These are phyloP conservation scores for Byssochlamys sp. DNA, from an alignment of 2,329 filamentous ascomycete genomes.

Conservation along the genomic window DNA sequence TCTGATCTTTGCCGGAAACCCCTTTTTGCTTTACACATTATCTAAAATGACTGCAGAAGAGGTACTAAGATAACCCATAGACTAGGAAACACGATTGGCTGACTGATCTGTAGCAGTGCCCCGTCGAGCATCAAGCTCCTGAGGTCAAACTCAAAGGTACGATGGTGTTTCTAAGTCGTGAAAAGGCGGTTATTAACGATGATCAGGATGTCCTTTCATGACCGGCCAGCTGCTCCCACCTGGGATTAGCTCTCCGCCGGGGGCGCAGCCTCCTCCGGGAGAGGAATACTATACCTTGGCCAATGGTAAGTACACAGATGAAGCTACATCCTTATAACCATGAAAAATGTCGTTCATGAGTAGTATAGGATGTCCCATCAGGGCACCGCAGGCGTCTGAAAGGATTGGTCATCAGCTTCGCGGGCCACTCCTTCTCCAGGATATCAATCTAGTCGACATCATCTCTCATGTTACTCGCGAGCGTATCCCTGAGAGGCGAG, in stretches of 20 bases:
- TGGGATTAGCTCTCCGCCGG: not conserved
- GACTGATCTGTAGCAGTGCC: not conserved
- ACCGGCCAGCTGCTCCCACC: not conserved
- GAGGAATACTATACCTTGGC: slow-evolving; percentile 1
- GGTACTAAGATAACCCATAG: not conserved
- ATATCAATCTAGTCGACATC: slow-evolving; percentile 48
- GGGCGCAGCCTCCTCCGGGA: not conserved
- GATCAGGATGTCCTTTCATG: not conserved
- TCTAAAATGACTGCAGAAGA: not conserved
- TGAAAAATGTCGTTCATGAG: too few species aligned
- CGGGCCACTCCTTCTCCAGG: slow-evolving; percentile 39
- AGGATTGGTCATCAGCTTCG: not conserved
- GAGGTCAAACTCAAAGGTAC: not conserved
- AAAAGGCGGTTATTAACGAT: not conserved
- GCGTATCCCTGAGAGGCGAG: slow-evolving; percentile 46
- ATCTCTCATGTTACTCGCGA: slow-evolving; percentile 50
- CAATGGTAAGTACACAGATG: not conserved
- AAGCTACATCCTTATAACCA: not conserved
- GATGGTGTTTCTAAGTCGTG: not conserved
- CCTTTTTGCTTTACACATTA: not conserved
- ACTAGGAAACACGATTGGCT: not conserved
- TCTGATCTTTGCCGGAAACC: not conserved
- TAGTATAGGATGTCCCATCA: not conserved
- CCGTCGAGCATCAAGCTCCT: not conserved
- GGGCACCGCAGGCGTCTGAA: not conserved